Percentiles rank a stretch among this genome's conserved stretches.
Evolutionary conservation across 2,329 filamentous ascomycete genomes (phyloP).

Genomic region (Fusarium siculi): DNA sequence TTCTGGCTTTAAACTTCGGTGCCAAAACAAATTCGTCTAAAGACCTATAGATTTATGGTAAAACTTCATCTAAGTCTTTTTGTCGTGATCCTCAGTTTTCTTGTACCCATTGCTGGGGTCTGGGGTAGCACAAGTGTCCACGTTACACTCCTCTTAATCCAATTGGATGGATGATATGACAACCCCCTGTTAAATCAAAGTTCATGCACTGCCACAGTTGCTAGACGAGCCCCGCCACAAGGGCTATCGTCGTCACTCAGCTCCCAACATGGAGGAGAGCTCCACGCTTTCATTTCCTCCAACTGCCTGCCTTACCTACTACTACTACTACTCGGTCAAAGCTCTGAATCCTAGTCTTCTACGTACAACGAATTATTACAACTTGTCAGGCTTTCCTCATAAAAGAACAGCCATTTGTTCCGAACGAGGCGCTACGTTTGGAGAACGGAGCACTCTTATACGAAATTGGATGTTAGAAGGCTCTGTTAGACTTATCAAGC

Average conservation of each 20-base stretch:
- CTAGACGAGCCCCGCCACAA: constrained; percentile 23
- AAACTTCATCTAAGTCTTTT: no score
- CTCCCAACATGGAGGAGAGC: not conserved
- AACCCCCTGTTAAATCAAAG: constrained; percentile 15
- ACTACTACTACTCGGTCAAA: constrained; percentile 1
- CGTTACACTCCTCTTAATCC: constrained; percentile 19
- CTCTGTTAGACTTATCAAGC: not conserved
- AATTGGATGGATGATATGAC: not conserved
- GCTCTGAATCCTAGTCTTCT: constrained; percentile 26
- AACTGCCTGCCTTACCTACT: not conserved
- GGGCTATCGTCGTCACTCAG: constrained; percentile 8
- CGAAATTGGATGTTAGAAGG: not conserved
- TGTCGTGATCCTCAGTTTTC: not conserved
- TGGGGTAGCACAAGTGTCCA: constrained; percentile 25
- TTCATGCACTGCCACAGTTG: constrained; percentile 28
- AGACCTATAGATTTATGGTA: no score
- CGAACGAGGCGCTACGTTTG: not conserved
- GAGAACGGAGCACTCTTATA: not conserved
- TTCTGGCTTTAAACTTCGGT: not conserved
- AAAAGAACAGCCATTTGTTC: not conserved
- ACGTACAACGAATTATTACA: constrained; percentile 18
- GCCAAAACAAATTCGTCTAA: not conserved
- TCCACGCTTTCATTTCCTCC: constrained; percentile 16
- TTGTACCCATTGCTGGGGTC: not conserved
- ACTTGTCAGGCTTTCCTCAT: not conserved